Evolutionary conservation across 176 grass and related monocot genomes (phyloP).

Genomic region (Neostapfia colusana): DNA sequence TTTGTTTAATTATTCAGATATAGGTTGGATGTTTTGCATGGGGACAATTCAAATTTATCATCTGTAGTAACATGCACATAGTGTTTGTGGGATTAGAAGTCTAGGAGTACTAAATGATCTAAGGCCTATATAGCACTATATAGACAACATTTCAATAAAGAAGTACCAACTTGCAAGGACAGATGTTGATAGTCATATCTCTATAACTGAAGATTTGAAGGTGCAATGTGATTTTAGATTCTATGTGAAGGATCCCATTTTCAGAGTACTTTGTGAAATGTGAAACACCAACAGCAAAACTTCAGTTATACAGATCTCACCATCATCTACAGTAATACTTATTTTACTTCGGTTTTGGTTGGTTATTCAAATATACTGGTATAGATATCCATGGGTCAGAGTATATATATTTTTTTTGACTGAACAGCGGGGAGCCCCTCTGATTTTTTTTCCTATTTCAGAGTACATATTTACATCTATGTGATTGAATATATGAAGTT

Average conservation of each 20-base stretch:
- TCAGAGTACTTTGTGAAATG: background rate
- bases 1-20: background rate
- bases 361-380: background rate
- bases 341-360: background rate
- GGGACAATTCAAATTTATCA: background rate
- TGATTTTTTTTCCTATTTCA: background rate
- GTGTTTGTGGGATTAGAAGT: conserved; percentile 8
- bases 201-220: background rate
- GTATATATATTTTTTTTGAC: too few species aligned
- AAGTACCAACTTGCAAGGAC: conserved; percentile 9
- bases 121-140: background rate
- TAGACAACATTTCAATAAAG: conserved; percentile 12
- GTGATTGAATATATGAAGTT: background rate
- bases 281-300: background rate
- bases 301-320: background rate
- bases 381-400: background rate
- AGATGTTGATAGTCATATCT: background rate
- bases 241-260: background rate
- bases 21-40: background rate
- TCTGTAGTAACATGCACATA: background rate
- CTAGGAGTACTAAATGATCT: background rate
- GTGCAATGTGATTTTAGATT: background rate
- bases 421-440: too few species aligned
- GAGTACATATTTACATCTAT: background rate
- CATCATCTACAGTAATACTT: background rate